Percentiles rank a stretch among this genome's conserved stretches.
phyloP scores from a whole-genome alignment of 1,284 basidiomycete genomes.

The Trichosporon ovoides region DNA sequence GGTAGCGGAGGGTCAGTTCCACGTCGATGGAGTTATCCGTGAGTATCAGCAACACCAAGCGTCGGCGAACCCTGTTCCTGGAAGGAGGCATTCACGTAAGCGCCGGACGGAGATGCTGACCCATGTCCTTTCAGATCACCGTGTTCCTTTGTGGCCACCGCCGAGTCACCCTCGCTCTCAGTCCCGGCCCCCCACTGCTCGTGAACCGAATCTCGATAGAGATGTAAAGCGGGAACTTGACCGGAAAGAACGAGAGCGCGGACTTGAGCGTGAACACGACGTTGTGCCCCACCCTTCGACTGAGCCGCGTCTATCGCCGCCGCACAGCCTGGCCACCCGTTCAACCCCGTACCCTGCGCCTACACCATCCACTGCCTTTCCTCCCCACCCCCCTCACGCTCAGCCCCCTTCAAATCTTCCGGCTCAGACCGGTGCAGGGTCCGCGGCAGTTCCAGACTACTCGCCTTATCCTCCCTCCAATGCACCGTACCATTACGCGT shows the following conservation, averaged over 20 bases:
- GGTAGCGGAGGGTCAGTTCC: constrained; percentile 9
- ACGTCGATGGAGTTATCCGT: constrained; percentile 12
- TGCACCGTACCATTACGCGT: neutral
- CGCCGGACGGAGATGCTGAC: neutral
- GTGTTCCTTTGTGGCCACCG: constrained; percentile 5
- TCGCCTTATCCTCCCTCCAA: neutral
- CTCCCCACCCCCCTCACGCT: neutral
- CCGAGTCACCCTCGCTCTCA: neutral
- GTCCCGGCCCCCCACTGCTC: neutral
- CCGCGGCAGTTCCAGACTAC: neutral
- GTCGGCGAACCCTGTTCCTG: neutral
- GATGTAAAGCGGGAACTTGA: neutral
- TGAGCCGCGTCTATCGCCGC: neutral
- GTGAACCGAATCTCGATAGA: neutral
- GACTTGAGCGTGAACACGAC: neutral
- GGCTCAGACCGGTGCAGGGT: neutral
- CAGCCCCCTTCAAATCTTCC: neutral
- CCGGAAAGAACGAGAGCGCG: too few relatives aligned
- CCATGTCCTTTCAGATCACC: constrained; percentile 1
- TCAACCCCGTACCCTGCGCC: neutral
- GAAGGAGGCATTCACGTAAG: neutral
- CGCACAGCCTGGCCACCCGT: neutral
- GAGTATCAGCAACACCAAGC: neutral
- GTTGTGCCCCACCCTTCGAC: neutral
- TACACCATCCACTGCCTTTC: neutral